These are phyloP conservation scores for Daldinia eschscholtzii DNA, from an alignment of 2,329 filamentous ascomycete genomes.

Conservation along the genomic window DNA sequence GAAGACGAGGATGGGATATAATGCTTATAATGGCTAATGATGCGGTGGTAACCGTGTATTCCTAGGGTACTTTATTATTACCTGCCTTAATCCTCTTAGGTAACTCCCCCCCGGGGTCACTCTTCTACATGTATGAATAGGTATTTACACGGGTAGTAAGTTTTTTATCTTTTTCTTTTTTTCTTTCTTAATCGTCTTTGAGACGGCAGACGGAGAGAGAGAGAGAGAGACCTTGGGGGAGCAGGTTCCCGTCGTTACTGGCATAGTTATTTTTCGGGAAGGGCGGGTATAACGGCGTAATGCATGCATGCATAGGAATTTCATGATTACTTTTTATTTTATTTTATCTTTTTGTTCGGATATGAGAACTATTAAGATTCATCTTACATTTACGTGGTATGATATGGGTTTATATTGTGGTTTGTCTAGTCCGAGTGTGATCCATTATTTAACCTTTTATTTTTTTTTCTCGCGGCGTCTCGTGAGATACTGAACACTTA, in stretches of 20 bases:
- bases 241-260: not conserved
- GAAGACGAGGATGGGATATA: not conserved
- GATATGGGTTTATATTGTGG: not conserved
- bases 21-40: conserved; percentile 10
- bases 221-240: not conserved
- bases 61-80: not conserved
- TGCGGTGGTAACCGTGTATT: not conserved
- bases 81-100: too few relatives aligned
- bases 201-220: not conserved
- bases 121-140: not conserved
- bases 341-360: not conserved
- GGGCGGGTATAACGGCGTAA: not conserved
- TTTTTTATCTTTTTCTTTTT: not conserved
- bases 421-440: too few relatives aligned
- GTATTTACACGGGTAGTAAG: not conserved
- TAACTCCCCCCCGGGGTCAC: not conserved
- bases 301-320: not conserved
- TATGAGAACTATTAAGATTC: not conserved
- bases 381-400: not conserved
- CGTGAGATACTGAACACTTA: not conserved
- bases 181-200: not conserved
- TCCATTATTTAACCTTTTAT: too few relatives aligned
- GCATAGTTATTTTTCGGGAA: not conserved
- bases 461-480: not conserved
- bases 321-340: not conserved